Evolutionary conservation across 768 basidiomycete species (phyloP), one percentile per base, ranked within the genome.

Genomic region (Tulasnella sp.): DNA sequence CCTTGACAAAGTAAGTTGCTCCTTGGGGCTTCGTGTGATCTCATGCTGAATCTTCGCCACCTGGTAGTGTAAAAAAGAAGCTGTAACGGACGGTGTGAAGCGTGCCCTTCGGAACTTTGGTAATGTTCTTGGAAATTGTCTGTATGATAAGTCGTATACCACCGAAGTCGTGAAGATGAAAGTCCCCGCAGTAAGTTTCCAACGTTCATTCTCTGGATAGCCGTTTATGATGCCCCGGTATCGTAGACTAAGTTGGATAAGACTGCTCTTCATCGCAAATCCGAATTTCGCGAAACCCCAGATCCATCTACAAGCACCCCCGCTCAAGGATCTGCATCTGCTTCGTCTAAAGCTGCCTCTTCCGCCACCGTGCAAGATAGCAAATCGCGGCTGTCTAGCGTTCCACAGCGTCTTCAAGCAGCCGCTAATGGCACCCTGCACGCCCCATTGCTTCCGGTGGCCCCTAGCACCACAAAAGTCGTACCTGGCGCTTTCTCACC

Each of bases 131-230:
- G 96, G 96, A 1, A 94, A 96, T 64, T 99, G 96, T 69, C 70
- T 98, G n/a, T 98, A 98, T 65, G 96, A 98, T 72, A 96, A 94
- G 71, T 69, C 77, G 5, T 97, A 90, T 68, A 77, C 86, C 0
- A 77, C 83, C 46, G 86, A 93, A 65, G 74, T 99, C 7, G 72
- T 78, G 37, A 94, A 93, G 71, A 83, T 98, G 62, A 94, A 89
- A 67, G 81, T 88, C 0, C 77, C 78, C 29, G 80, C 81, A 3
- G 92, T 94, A 64, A 58, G 84, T 77, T 52, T 23, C 25, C 11
- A 1, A 11, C 12, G 45, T 50, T 57, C 27, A 41, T 21, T 11
- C 29, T 27, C 11, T 5, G 25, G 45, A 46, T 19, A 25, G 1
- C 40, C 29, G 34, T 37, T 4, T 25, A 9, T 42, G 25, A 40